phyloP scores from a whole-genome alignment of 129 eudicot species.

The Heracleum sosnowskyi region DNA sequence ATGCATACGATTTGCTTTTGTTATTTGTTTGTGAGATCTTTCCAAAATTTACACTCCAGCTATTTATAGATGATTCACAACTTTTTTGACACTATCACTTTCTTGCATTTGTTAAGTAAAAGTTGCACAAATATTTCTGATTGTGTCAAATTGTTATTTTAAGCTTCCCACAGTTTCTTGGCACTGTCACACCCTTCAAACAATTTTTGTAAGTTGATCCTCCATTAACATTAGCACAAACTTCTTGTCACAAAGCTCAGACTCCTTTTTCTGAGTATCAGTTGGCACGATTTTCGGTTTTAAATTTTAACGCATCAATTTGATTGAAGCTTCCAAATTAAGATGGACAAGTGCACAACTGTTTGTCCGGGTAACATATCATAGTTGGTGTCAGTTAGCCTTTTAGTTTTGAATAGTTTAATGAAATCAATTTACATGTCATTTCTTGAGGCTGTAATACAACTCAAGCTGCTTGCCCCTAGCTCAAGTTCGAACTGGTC shows the following conservation, averaged over 20 bases:
- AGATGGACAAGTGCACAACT: not conserved
- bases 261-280: not conserved
- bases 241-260: not conserved
- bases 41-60: not conserved
- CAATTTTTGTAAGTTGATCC: not conserved
- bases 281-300: not conserved
- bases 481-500: not conserved
- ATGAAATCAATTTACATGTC: not conserved
- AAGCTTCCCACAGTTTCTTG: not conserved
- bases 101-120: not conserved
- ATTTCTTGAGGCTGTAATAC: not conserved
- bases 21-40: not conserved
- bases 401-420: not conserved
- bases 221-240: not conserved
- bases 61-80: not conserved
- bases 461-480: not conserved
- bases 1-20: not conserved
- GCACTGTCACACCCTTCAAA: not conserved
- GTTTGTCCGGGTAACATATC: not conserved
- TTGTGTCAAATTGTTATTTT: not conserved
- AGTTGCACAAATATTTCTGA: not conserved
- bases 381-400: not conserved
- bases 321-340: not conserved
- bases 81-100: not conserved
- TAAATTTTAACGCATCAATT: not conserved